Percentiles rank a stretch among this genome's conserved stretches.
Evolutionary conservation across 202 grass and related monocot genomes (phyloP).

Genomic region (Elaeis oleifera): DNA sequence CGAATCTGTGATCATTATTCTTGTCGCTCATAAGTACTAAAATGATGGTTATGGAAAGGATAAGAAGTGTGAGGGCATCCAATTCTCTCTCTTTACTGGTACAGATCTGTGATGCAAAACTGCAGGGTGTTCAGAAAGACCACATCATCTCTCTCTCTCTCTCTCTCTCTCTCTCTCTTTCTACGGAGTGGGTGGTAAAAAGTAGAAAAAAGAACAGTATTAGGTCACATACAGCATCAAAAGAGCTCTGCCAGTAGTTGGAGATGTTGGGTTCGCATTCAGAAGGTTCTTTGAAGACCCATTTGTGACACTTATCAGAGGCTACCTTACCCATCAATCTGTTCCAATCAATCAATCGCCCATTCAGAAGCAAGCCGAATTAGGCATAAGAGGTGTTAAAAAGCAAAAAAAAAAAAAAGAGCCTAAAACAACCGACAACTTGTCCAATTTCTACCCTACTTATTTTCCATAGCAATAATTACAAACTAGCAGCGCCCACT

Average conservation of each 20-base stretch:
- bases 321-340: conserved; percentile 99
- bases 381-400: background rate
- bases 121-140: background rate
- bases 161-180: too few species aligned
- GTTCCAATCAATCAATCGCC: conserved; percentile 15
- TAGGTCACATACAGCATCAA: conserved; percentile 78
- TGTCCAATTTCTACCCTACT: background rate
- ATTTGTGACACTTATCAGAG: conserved; percentile 99
- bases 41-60: conserved; percentile 5
- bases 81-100: conserved; percentile 23
- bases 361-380: background rate
- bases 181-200: background rate
- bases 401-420: background rate
- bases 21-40: conserved; percentile 11
- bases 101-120: conserved; percentile 34
- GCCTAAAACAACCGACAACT: background rate
- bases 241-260: conserved; percentile 99
- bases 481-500: background rate
- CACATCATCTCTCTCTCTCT: too few species aligned
- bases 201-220: conserved; percentile 10
- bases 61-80: conserved; percentile 27
- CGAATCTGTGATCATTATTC: too few species aligned
- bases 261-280: conserved; percentile 95
- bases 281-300: conserved; percentile 99
- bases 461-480: background rate